Evolutionary conservation across 768 basidiomycete species (phyloP).

Genomic region (Tulasnella sp.): DNA sequence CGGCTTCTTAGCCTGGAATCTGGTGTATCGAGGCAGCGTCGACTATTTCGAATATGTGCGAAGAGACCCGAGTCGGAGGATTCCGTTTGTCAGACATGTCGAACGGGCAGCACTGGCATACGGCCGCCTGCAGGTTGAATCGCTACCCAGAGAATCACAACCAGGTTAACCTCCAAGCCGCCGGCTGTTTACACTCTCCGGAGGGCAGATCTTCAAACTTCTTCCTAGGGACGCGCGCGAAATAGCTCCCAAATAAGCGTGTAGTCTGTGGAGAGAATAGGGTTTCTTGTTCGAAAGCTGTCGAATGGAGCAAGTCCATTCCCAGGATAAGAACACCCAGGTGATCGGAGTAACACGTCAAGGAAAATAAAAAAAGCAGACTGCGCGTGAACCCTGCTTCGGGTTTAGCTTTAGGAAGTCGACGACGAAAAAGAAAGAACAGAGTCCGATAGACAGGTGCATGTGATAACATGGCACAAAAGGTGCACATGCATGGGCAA

Average conservation of each 20-base stretch:
- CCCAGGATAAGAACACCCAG: neutral
- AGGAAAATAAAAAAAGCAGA: neutral
- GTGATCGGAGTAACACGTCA: neutral
- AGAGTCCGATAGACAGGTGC: neutral
- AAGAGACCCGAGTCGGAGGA: neutral
- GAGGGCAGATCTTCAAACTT: neutral
- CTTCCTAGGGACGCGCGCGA: neutral
- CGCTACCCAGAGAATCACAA: neutral
- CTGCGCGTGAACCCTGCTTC: neutral
- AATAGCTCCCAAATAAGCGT: neutral
- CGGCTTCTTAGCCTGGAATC: neutral
- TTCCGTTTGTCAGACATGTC: neutral
- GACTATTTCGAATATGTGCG: neutral
- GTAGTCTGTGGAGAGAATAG: neutral
- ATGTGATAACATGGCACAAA: neutral
- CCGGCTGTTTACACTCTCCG: neutral
- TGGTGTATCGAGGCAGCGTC: neutral
- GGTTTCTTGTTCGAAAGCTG: neutral
- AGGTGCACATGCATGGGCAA: neutral
- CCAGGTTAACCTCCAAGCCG: neutral
- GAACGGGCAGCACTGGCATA: neutral
- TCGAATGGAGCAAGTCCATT: neutral
- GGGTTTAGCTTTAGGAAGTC: neutral
- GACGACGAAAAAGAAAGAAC: no score
- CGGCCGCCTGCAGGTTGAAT: neutral